These are phyloP conservation scores for Aleurites moluccanus DNA, from an alignment of 441 rosid genomes.

Conservation along the genomic window DNA sequence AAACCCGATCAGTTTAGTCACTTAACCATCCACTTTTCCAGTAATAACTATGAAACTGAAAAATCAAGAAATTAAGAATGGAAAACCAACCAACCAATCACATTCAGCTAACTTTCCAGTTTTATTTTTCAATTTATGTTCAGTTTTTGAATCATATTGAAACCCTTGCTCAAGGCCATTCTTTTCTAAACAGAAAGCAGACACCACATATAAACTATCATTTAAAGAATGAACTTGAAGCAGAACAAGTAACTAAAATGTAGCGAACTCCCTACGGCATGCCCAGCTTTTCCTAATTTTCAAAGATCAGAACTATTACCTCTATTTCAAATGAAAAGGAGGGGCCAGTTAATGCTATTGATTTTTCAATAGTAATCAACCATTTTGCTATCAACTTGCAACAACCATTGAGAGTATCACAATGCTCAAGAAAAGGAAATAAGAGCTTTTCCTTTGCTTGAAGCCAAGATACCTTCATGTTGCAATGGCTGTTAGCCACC, in stretches of 20 bases:
- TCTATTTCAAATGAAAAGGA: slow-evolving; percentile 10
- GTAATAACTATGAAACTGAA: neutral
- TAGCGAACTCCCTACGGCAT: neutral
- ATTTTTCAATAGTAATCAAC: neutral
- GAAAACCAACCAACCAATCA: neutral
- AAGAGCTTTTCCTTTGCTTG: neutral
- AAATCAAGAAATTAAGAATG: neutral
- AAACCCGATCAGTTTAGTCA: neutral
- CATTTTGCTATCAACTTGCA: neutral
- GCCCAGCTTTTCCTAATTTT: slow-evolving; percentile 1
- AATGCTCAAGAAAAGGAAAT: neutral
- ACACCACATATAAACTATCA: neutral
- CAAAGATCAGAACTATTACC: neutral
- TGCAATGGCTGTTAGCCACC: neutral
- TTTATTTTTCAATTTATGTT: neutral
- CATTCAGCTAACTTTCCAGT: neutral
- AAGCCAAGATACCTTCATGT: neutral
- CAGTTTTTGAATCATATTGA: neutral
- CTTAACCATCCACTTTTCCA: neutral
- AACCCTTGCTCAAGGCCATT: neutral
- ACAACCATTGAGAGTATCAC: neutral
- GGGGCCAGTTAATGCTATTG: neutral
- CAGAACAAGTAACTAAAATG: neutral
- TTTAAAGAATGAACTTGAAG: neutral
- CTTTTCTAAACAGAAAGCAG: neutral